A percentile compares a stretch with the other conserved stretches of the same genome.
These are phyloP conservation scores for Luffa aegyptiaca DNA, from an alignment of 306 rosid genomes.

Conservation along the genomic window DNA sequence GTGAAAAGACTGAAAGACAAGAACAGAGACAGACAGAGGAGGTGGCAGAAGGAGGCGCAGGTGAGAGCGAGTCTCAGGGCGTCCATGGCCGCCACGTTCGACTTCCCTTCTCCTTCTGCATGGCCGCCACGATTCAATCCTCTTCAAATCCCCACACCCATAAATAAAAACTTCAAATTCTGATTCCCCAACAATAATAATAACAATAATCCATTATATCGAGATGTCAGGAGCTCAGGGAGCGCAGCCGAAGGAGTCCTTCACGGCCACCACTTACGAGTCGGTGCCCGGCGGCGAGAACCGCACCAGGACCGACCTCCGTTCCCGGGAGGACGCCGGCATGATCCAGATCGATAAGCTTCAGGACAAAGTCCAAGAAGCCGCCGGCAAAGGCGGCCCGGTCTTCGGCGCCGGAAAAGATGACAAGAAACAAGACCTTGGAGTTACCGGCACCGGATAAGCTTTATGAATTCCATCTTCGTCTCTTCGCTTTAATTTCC, in stretches of 20 bases:
- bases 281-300: constrained; percentile 61
- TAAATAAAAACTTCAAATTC: neutral
- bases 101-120: neutral
- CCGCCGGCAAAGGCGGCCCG: constrained; percentile 72
- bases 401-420: constrained; percentile 64
- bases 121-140: neutral
- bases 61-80: too few relatives aligned
- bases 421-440: constrained; percentile 49
- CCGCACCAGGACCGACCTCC: constrained; percentile 40
- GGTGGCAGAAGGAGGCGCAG: too few relatives aligned
- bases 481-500: neutral
- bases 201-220: too few relatives aligned
- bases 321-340: constrained; percentile 55
- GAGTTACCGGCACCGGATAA: constrained; percentile 62
- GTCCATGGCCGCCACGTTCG: too few relatives aligned
- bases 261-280: constrained; percentile 56
- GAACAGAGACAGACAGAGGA: too few relatives aligned
- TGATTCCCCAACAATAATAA: too few relatives aligned
- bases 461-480: neutral
- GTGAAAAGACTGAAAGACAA: too few relatives aligned
- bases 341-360: constrained; percentile 57
- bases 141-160: neutral
- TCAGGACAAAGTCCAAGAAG: constrained; percentile 51
- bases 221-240: constrained; percentile 91
- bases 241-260: constrained; percentile 49